A percentile compares a stretch with the other conserved stretches of the same genome.
Evolutionary conservation across 108 stramenopile species (phyloP).

Genomic region (Cyclotella cryptica): DNA sequence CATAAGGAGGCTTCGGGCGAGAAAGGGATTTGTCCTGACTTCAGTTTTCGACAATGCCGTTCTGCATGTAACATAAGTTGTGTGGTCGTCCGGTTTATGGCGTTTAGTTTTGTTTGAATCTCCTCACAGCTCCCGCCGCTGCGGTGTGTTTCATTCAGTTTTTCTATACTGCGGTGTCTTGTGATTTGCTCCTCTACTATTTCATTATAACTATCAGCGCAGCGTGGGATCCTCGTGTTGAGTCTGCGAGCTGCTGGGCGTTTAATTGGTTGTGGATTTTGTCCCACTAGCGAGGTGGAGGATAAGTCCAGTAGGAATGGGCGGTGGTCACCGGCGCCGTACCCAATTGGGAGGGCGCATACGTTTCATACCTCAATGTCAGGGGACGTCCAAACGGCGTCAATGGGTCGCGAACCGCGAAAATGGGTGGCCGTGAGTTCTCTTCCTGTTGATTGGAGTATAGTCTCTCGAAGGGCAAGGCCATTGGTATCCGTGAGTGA

Average conservation of each 20-base stretch:
- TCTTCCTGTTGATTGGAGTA: slow-evolving; percentile 7
- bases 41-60: slow-evolving; percentile 26
- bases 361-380: slow-evolving; percentile 1
- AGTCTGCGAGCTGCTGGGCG: slow-evolving; percentile 1
- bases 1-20: no score
- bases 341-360: slow-evolving; percentile 20
- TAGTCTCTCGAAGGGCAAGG: slow-evolving; percentile 6
- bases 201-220: slow-evolving; percentile 10
- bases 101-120: neutral
- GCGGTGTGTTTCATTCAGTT: neutral
- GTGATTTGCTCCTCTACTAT: neutral
- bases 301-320: slow-evolving; percentile 8
- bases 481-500: slow-evolving; percentile 10
- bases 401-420: no score
- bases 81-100: neutral
- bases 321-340: slow-evolving; percentile 28
- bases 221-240: slow-evolving; percentile 6
- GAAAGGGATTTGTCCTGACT: slow-evolving; percentile 7
- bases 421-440: no score
- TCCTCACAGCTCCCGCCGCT: neutral
- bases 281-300: slow-evolving; percentile 12
- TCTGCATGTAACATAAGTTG: slow-evolving; percentile 9
- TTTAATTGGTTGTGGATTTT: neutral
- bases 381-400: no score
- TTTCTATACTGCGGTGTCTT: neutral